These are phyloP conservation scores for Monascus ruber DNA, from an alignment of 2,329 filamentous ascomycete genomes.

Conservation along the genomic window DNA sequence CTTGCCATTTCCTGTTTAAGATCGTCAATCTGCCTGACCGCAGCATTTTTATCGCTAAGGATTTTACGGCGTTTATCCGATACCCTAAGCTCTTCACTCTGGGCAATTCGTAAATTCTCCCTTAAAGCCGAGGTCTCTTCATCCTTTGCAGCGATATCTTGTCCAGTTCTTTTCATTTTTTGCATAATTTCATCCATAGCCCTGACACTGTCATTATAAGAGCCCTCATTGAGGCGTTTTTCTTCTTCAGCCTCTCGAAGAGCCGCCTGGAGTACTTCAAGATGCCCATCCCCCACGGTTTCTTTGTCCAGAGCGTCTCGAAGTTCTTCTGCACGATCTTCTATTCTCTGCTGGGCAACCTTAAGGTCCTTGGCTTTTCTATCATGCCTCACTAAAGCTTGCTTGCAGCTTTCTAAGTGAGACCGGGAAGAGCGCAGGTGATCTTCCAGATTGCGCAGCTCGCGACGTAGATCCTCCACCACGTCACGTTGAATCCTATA, in stretches of 20 bases:
- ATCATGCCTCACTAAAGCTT: conserved; percentile 41
- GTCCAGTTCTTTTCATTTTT: conserved; percentile 24
- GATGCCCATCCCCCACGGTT: conserved; percentile 51
- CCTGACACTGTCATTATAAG: conserved; percentile 38
- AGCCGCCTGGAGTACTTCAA: conserved; percentile 48
- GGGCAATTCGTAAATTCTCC: conserved; percentile 43
- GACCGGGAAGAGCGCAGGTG: conserved; percentile 39
- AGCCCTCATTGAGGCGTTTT: conserved; percentile 28
- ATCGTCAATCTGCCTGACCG: conserved; percentile 41
- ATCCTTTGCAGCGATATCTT: conserved; percentile 22
- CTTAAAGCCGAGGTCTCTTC: conserved; percentile 23
- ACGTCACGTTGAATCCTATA: conserved; percentile 35
- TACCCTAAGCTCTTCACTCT: conserved; percentile 41
- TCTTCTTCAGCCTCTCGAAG: conserved; percentile 48
- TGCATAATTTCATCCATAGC: conserved; percentile 35
- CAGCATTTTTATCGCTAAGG: conserved; percentile 52
- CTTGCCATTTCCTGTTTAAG: conserved; percentile 36
- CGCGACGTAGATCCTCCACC: conserved; percentile 43
- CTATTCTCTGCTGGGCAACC: conserved; percentile 46
- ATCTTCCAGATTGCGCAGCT: conserved; percentile 43
- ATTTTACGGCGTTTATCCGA: conserved; percentile 42
- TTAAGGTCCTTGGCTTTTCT: conserved; percentile 39
- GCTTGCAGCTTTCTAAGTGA: conserved; percentile 38
- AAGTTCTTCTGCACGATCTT: conserved; percentile 53
- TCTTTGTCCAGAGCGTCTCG: conserved; percentile 52